These are phyloP conservation scores for Auricularia cornea DNA, from an alignment of 768 basidiomycete genomes.

Conservation along the genomic window DNA sequence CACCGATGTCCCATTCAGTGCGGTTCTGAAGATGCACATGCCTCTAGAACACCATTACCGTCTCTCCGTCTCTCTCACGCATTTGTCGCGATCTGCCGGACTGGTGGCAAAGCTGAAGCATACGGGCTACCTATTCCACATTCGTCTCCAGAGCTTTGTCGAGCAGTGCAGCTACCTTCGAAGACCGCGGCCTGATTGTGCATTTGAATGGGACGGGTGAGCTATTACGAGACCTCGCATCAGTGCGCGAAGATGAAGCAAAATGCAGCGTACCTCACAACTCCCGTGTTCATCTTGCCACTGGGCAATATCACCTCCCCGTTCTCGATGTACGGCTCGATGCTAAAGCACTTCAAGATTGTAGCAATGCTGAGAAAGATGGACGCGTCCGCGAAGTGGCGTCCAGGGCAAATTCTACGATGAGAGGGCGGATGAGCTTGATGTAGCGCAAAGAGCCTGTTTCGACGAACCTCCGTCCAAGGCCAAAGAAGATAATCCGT, in stretches of 20 bases:
- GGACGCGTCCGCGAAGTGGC: conserved; percentile 25
- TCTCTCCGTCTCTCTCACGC: too few species aligned
- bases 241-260: not conserved
- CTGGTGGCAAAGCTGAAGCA: too few species aligned
- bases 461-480: not conserved
- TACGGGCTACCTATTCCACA: too few species aligned
- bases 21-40: too few species aligned
- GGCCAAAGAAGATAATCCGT: not conserved
- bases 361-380: conserved; percentile 27
- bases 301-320: conserved; percentile 6
- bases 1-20: too few species aligned
- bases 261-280: conserved; percentile 14
- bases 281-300: conserved; percentile 9
- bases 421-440: not conserved
- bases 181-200: conserved; percentile 13
- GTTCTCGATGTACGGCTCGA: conserved; percentile 9
- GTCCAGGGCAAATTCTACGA: conserved; percentile 28
- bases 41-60: too few species aligned
- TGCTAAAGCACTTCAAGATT: conserved; percentile 19
- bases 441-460: not conserved
- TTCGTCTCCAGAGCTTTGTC: too few species aligned
- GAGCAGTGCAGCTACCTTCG: conserved; percentile 3
- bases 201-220: conserved; percentile 14
- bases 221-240: conserved; percentile 2
- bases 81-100: too few species aligned